Percentiles rank a stretch among this genome's conserved stretches.
These are phyloP conservation scores for Chiua virens DNA, from an alignment of 768 basidiomycete species.

Conservation along the genomic window DNA sequence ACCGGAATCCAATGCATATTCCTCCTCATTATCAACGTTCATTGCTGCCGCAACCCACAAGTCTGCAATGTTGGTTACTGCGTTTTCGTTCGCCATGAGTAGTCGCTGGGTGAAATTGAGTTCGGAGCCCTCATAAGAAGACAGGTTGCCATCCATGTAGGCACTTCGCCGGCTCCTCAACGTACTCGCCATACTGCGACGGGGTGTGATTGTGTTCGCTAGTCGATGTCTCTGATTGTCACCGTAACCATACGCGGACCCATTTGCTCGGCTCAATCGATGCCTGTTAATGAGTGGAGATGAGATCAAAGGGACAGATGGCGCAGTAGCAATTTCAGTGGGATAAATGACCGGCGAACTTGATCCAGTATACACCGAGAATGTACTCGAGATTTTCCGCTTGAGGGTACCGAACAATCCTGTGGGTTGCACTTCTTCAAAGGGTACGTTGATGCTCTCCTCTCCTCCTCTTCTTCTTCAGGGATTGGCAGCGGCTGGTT, in stretches of 20 bases:
- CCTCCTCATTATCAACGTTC: slow-evolving; percentile 89
- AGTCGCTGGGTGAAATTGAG: slow-evolving; percentile 87
- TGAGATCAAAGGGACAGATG: slow-evolving; percentile 48
- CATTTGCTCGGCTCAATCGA: slow-evolving; percentile 58
- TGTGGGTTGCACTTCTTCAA: slow-evolving; percentile 39
- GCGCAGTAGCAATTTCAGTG: slow-evolving; percentile 31
- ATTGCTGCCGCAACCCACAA: slow-evolving; percentile 97
- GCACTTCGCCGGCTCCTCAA: slow-evolving; percentile 53
- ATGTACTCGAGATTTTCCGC: slow-evolving; percentile 50
- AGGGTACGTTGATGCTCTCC: slow-evolving; percentile 46
- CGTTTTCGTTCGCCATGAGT: slow-evolving; percentile 91
- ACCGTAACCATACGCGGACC: slow-evolving; percentile 80
- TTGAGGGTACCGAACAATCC: slow-evolving; percentile 41
- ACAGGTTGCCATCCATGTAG: slow-evolving; percentile 41
- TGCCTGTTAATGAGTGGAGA: slow-evolving; percentile 43
- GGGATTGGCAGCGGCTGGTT: slow-evolving; percentile 51
- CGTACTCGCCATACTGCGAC: slow-evolving; percentile 56
- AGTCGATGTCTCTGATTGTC: slow-evolving; percentile 55
- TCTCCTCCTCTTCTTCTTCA: slow-evolving; percentile 72
- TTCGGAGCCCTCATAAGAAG: slow-evolving; percentile 46
- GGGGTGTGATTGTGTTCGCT: slow-evolving; percentile 46
- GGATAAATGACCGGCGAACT: slow-evolving; percentile 44
- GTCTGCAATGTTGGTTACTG: slow-evolving; percentile 92
- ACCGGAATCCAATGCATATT: slow-evolving; percentile 49
- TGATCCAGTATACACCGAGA: slow-evolving; percentile 61